Evolutionary conservation across 2,329 filamentous ascomycete genomes (phyloP), one percentile per base, ranked within the genome.

Genomic region (Sphaceloma murrayae): DNA sequence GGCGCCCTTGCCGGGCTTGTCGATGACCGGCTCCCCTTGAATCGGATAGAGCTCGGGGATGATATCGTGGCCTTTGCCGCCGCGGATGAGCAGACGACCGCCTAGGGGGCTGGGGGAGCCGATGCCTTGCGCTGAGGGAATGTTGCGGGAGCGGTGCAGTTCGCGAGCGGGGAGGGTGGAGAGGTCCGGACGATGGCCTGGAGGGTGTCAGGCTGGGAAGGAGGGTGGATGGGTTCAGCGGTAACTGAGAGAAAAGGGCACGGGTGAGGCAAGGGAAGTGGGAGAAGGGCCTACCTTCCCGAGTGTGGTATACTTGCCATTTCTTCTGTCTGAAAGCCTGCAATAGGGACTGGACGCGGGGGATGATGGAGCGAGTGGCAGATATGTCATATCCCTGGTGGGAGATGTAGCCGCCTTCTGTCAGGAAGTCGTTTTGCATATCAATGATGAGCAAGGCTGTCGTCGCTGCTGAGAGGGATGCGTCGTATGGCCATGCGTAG

Each of bases 151-250:
- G 3, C 75, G 67, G 39, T 67, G 69, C 2, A 56, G 56, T 54
- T 79, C 75, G n/a, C 75, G 62, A 8, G 64, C 61, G 0, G 72
- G 70, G 1, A 78, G 65, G 5, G 74, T 77, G 0, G 72, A 73
- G 4, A 78, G 63, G 51, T 77, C 69, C 0, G 72, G 58, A 8
- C 72, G 69, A 52, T 75, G 71, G 19, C 68, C 72, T 46, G 43
- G 13, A 39, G 21, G 8, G 9, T 10, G 14, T 40, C 36, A 29
- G 21, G 22, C 13, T 14, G 14, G n/a, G 11, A 8, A 14, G n/a
- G n/a, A n/a, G n/a, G n/a, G n/a, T n/a, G n/a, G n/a, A n/a, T n/a
- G n/a, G n/a, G n/a, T n/a, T n/a, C n/a, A n/a, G n/a, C n/a, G n/a
- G n/a, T n/a, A n/a, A n/a, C n/a, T n/a, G n/a, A n/a, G n/a, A n/a